A percentile compares a stretch with the other conserved stretches of the same genome.
Evolutionary conservation across 768 basidiomycete species (phyloP).

Genomic region (Kwoniella newhampshirensis): DNA sequence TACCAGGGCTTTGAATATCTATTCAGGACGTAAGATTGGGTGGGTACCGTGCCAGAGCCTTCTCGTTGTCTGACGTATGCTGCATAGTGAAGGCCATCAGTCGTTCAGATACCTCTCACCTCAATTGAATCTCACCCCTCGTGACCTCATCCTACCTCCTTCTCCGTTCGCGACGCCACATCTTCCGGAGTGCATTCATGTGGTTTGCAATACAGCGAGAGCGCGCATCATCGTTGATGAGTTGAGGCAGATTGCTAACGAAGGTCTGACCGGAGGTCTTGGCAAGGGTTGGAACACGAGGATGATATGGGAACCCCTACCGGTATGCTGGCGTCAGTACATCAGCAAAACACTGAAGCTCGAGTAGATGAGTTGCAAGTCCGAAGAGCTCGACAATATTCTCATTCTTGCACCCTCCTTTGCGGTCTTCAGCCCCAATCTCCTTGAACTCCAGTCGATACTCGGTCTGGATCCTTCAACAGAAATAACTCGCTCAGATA

Average conservation of each 20-base stretch:
- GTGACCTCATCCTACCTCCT: constrained; percentile 33
- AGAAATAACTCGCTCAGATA: not conserved
- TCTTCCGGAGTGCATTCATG: constrained; percentile 38
- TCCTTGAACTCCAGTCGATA: constrained; percentile 41
- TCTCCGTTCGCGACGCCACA: constrained; percentile 30
- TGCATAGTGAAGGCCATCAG: constrained; percentile 42
- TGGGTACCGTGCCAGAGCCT: constrained; percentile 8
- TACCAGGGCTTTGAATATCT: constrained; percentile 45
- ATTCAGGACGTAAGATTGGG: constrained; percentile 39
- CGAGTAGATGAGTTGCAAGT: constrained; percentile 18
- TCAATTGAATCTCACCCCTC: constrained; percentile 25
- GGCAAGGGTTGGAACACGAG: constrained; percentile 28
- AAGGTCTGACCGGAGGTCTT: constrained; percentile 8
- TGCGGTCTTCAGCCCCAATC: constrained; percentile 37
- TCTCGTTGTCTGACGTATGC: not conserved
- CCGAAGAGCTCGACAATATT: constrained; percentile 21
- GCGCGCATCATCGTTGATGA: constrained; percentile 30
- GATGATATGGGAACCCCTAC: constrained; percentile 47
- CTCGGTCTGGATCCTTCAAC: constrained; percentile 13
- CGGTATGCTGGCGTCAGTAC: constrained; percentile 17
- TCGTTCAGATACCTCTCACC: constrained; percentile 42
- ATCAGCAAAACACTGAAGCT: not conserved
- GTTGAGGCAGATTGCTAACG: constrained; percentile 6
- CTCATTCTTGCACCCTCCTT: constrained; percentile 22
- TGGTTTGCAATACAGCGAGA: constrained; percentile 31